These are phyloP conservation scores for Mucuna pruriens DNA, from an alignment of 306 rosid genomes.

Conservation along the genomic window DNA sequence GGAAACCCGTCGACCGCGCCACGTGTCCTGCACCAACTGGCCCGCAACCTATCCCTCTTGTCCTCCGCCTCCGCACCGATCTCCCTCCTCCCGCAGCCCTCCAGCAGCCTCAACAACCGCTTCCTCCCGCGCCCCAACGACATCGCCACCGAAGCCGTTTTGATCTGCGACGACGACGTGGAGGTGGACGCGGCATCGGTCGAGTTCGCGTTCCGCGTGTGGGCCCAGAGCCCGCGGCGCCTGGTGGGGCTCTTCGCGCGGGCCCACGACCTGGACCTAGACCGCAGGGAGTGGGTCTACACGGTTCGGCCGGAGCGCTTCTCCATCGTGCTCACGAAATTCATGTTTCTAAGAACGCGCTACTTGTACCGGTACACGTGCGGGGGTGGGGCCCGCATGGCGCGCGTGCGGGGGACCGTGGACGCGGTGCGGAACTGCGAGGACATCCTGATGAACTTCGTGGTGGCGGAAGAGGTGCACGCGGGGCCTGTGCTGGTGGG, in stretches of 20 bases:
- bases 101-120: constrained; percentile 71
- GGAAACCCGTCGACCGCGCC: constrained; percentile 76
- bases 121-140: constrained; percentile 64
- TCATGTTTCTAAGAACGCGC: constrained; percentile 58
- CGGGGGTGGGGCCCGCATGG: constrained; percentile 57
- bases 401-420: constrained; percentile 57
- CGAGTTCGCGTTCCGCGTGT: constrained; percentile 66
- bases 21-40: constrained; percentile 34
- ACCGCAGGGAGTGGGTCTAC: constrained; percentile 75
- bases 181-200: constrained; percentile 62
- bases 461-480: constrained; percentile 61
- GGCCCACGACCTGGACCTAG: constrained; percentile 75
- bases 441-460: constrained; percentile 84
- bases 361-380: constrained; percentile 70
- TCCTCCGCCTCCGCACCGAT: constrained; percentile 41
- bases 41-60: constrained; percentile 62
- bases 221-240: constrained; percentile 58
- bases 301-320: constrained; percentile 79
- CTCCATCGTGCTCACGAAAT: constrained; percentile 84
- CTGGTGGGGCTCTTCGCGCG: constrained; percentile 77
- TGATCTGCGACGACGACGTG: constrained; percentile 89
- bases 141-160: constrained; percentile 64
- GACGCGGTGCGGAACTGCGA: constrained; percentile 73
- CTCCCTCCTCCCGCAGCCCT: constrained; percentile 53
- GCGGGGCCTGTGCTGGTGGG: constrained; percentile 77